Conservation (phyloP, 768 basidiomycete species). For the Leccinum olivaceopallidum region DNA sequence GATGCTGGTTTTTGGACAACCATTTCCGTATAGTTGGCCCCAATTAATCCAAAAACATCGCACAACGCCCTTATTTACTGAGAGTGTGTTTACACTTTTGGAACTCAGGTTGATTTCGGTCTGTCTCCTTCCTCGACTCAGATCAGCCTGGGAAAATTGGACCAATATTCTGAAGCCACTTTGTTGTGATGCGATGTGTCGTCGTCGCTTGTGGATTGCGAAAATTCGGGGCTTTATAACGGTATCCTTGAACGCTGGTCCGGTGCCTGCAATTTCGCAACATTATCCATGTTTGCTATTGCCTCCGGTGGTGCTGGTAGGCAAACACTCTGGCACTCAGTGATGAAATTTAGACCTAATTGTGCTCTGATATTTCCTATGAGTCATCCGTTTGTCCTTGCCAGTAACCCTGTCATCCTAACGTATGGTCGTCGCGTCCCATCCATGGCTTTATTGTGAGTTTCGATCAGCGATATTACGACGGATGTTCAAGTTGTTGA, state of each 20-base stretch:
- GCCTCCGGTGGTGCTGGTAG: not conserved
- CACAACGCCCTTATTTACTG: not conserved
- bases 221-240: not conserved
- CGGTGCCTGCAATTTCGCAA: not conserved
- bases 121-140: not conserved
- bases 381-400: not conserved
- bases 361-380: not conserved
- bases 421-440: not conserved
- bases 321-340: not conserved
- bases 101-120: not conserved
- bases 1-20: slow-evolving; percentile 24
- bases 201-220: not conserved
- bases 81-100: not conserved
- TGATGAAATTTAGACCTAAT: too few species aligned
- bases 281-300: not conserved
- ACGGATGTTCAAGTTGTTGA: not conserved
- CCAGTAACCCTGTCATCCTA: not conserved
- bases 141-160: not conserved
- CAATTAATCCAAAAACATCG: slow-evolving; percentile 22
- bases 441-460: not conserved
- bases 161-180: not conserved
- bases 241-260: not conserved
- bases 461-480: not conserved
- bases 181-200: not conserved
- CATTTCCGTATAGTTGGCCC: slow-evolving; percentile 20